phyloP scores from a whole-genome alignment of 208 protist species.

The Trypanosoma platydactyli region DNA sequence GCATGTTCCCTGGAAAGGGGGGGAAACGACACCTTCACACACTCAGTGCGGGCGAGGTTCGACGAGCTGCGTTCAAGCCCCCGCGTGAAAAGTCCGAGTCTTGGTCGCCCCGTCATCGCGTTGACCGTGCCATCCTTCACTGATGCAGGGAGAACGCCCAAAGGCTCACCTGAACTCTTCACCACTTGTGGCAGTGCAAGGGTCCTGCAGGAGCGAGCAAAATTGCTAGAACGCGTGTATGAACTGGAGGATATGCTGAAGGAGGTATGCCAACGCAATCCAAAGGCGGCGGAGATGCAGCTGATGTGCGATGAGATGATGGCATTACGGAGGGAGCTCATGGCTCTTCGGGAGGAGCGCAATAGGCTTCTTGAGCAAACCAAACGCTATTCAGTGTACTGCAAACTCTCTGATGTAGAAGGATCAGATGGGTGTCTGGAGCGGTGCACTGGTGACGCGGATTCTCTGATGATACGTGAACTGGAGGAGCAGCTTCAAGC shows the following conservation, averaged over 20 bases:
- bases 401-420: neutral
- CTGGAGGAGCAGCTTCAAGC: constrained; percentile 45
- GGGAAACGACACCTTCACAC: neutral
- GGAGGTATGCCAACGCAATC: constrained; percentile 34
- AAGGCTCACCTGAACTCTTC: too few relatives aligned
- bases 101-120: neutral
- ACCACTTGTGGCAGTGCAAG: neutral
- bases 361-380: constrained; percentile 28
- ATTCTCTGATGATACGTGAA: constrained; percentile 35
- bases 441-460: neutral
- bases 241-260: constrained; percentile 35
- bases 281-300: constrained; percentile 38
- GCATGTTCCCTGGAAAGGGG: neutral
- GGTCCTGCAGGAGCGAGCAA: constrained; percentile 12
- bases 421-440: neutral
- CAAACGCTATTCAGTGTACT: constrained; percentile 3
- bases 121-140: neutral
- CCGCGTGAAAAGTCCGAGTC: constrained; percentile 8
- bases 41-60: neutral
- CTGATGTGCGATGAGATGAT: constrained; percentile 42
- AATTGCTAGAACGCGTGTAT: constrained; percentile 24
- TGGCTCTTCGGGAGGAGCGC: constrained; percentile 32
- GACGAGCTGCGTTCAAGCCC: constrained; percentile 3
- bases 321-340: constrained; percentile 28
- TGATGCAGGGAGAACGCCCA: neutral